phyloP scores from a whole-genome alignment of 169 alveolate species.

The Theileria luwenshuni region DNA sequence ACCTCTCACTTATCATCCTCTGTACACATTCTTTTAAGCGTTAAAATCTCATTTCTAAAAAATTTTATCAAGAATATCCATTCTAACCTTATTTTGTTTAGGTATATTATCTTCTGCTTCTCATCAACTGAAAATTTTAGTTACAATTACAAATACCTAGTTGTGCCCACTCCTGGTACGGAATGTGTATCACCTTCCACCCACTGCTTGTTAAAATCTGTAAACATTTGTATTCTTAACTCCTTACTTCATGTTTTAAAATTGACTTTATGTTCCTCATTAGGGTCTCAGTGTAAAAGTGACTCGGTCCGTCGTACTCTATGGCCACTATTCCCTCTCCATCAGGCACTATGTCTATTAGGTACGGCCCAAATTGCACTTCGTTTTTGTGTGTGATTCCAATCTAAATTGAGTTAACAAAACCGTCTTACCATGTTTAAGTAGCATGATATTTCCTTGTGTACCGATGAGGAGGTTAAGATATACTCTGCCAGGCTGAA shows the following conservation, averaged over 20 bases:
- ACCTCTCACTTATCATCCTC: neutral
- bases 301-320: conserved; percentile 71
- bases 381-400: conserved; percentile 61
- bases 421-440: conserved; percentile 26
- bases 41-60: conserved; percentile 10
- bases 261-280: conserved; percentile 68
- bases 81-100: conserved; percentile 38
- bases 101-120: conserved; percentile 61
- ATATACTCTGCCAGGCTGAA: conserved; percentile 63
- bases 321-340: conserved; percentile 30
- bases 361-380: conserved; percentile 67
- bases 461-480: conserved; percentile 59
- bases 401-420: conserved; percentile 5
- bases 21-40: neutral
- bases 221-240: neutral
- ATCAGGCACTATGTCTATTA: conserved; percentile 61
- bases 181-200: conserved; percentile 62
- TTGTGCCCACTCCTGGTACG: conserved; percentile 68
- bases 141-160: conserved; percentile 24
- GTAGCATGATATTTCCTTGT: conserved; percentile 51
- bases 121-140: conserved; percentile 25
- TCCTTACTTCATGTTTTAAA: conserved; percentile 63
- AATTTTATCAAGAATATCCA: neutral
- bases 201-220: conserved; percentile 59
- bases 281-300: conserved; percentile 60